Percentiles rank a stretch among this genome's conserved stretches.
These are phyloP conservation scores for Aspergillus tubingensis DNA, from an alignment of 2,329 filamentous ascomycete genomes.

Conservation along the genomic window DNA sequence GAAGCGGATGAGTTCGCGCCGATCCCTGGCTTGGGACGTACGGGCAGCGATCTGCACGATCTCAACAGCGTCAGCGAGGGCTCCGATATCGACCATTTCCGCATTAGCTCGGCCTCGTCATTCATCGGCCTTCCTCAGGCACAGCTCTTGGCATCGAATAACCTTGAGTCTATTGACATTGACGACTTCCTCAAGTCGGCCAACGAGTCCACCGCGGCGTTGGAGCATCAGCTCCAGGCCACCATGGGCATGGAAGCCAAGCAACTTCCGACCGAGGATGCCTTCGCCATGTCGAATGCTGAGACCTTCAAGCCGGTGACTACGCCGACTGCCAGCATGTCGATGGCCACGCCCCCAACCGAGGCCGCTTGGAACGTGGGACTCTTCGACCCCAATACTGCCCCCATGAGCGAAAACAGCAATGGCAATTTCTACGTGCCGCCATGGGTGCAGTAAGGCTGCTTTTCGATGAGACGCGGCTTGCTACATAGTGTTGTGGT, in stretches of 20 bases:
- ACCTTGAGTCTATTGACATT: constrained; percentile 45
- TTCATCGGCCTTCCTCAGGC: constrained; percentile 45
- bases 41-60: constrained; percentile 38
- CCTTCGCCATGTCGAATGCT: constrained; percentile 31
- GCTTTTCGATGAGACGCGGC: constrained; percentile 2
- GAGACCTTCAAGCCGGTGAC: constrained; percentile 27
- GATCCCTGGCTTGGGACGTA: constrained; percentile 32
- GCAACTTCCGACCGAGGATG: constrained; percentile 31
- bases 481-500: constrained; percentile 26
- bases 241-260: constrained; percentile 41
- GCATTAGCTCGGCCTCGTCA: constrained; percentile 46
- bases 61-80: constrained; percentile 45
- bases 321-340: constrained; percentile 20
- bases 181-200: constrained; percentile 48
- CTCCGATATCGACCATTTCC: constrained; percentile 44
- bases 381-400: constrained; percentile 35
- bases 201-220: constrained; percentile 42
- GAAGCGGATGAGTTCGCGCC: constrained; percentile 49
- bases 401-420: constrained; percentile 32
- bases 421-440: constrained; percentile 30
- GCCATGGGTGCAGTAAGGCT: constrained; percentile 33
- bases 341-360: constrained; percentile 29
- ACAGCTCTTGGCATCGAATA: constrained; percentile 43
- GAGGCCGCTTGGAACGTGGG: constrained; percentile 38
- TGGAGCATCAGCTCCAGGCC: constrained; percentile 44